phyloP scores from a whole-genome alignment of 2,329 filamentous ascomycete species.

The Phyllosticta citrichinensis region DNA sequence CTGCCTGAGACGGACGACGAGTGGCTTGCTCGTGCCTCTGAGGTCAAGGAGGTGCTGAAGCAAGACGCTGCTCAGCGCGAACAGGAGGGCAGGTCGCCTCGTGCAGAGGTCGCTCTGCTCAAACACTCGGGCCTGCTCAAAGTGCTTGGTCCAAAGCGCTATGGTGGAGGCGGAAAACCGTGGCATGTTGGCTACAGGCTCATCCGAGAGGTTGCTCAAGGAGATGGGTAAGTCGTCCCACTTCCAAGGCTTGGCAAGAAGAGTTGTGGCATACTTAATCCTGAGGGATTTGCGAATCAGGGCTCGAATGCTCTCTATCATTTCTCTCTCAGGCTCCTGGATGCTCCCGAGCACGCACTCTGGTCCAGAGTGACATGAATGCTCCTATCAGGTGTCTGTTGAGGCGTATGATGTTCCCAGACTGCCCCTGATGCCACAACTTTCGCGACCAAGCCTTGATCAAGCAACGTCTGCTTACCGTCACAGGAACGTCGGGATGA shows the following conservation, averaged over 20 bases:
- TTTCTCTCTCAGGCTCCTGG: not conserved
- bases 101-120: slow-evolving; percentile 41
- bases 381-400: too few relatives aligned
- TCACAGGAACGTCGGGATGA: slow-evolving; percentile 48
- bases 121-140: slow-evolving; percentile 44
- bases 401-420: too few relatives aligned
- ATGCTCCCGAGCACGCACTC: too few relatives aligned
- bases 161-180: slow-evolving; percentile 43
- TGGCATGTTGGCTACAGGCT: slow-evolving; percentile 49
- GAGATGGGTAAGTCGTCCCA: slow-evolving; percentile 41
- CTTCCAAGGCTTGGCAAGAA: too few relatives aligned
- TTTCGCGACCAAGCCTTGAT: too few relatives aligned
- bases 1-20: slow-evolving; percentile 31
- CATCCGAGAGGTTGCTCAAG: slow-evolving; percentile 54
- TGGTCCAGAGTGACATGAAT: too few relatives aligned
- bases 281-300: too few relatives aligned
- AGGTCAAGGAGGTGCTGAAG: slow-evolving; percentile 40
- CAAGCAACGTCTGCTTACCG: not conserved
- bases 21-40: slow-evolving; percentile 41
- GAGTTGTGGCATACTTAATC: too few relatives aligned
- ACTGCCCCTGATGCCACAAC: too few relatives aligned
- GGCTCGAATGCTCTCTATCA: too few relatives aligned
- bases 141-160: slow-evolving; percentile 39
- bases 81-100: slow-evolving; percentile 43
- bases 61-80: slow-evolving; percentile 40